Conservation (phyloP, 177 flowering plant genomes). For the Tripterygium wilfordii region DNA sequence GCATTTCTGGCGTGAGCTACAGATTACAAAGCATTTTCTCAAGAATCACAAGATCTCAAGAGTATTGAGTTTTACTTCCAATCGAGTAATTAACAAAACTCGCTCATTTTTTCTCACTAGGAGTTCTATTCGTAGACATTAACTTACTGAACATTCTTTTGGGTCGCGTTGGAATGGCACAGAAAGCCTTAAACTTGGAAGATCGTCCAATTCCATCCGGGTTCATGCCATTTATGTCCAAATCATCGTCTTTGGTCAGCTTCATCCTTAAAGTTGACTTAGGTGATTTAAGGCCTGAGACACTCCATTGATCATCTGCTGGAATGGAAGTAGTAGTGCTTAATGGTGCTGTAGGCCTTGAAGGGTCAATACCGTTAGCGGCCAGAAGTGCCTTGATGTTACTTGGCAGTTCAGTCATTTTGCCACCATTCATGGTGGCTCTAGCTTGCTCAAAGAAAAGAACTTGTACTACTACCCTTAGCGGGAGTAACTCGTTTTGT, state of each 20-base stretch:
- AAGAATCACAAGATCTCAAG: slow-evolving; percentile 4
- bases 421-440: slow-evolving; percentile 58
- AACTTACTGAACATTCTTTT: slow-evolving; percentile 81
- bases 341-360: slow-evolving; percentile 30
- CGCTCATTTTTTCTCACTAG: slow-evolving; percentile 48
- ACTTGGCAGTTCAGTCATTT: slow-evolving; percentile 58
- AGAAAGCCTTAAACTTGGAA: slow-evolving; percentile 48
- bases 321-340: slow-evolving; percentile 27
- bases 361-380: slow-evolving; percentile 36
- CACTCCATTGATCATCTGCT: slow-evolving; percentile 78
- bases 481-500: slow-evolving; percentile 76
- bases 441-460: slow-evolving; percentile 85
- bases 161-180: slow-evolving; percentile 56
- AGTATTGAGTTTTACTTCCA: slow-evolving; percentile 16
- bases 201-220: slow-evolving; percentile 31
- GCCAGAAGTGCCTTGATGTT: slow-evolving; percentile 73
- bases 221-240: slow-evolving; percentile 32
- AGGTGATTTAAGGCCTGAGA: slow-evolving; percentile 68
- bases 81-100: slow-evolving; percentile 19
- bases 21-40: slow-evolving; percentile 19
- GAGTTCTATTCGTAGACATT: slow-evolving; percentile 62
- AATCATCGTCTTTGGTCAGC: slow-evolving; percentile 67
- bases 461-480: slow-evolving; percentile 88
- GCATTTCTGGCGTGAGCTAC: slow-evolving; percentile 14
- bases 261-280: slow-evolving; percentile 72